Percentiles rank a stretch among this genome's conserved stretches.
These are phyloP conservation scores for Heliosperma pusillum DNA, from an alignment of 148 eudicot species.

Conservation along the genomic window DNA sequence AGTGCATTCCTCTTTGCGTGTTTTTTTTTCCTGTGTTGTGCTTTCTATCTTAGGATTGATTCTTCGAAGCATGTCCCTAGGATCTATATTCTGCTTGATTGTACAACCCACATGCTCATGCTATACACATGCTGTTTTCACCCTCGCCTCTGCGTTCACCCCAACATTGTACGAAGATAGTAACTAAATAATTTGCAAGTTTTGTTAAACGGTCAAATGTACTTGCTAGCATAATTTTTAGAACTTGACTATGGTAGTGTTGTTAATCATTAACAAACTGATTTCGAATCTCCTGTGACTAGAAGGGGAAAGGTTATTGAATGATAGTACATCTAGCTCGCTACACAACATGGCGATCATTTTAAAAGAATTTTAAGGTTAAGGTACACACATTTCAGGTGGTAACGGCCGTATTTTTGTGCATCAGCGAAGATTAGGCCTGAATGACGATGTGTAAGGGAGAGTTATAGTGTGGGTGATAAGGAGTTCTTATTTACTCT, in stretches of 20 bases:
- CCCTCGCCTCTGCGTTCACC: neutral
- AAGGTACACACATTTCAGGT: neutral
- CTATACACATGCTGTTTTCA: neutral
- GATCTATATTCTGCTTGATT: neutral
- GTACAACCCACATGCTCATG: neutral
- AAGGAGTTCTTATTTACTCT: neutral
- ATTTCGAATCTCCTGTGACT: neutral
- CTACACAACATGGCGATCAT: neutral
- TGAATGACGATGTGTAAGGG: neutral
- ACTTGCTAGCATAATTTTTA: neutral
- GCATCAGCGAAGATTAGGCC: neutral
- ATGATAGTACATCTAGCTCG: neutral
- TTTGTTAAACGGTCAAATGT: neutral
- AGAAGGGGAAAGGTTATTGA: neutral
- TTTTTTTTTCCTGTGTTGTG: constrained; percentile 4
- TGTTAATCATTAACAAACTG: neutral
- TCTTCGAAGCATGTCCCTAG: neutral
- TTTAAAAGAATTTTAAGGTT: neutral
- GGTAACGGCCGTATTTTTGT: neutral
- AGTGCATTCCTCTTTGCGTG: neutral
- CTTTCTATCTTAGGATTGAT: neutral
- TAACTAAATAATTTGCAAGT: neutral
- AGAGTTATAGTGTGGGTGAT: neutral
- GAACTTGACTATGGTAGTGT: neutral
- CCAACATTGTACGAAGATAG: neutral